A percentile compares a stretch with the other conserved stretches of the same genome.
Conservation (phyloP, 805 yeast species). For the Saturnispora quitensis region DNA sequence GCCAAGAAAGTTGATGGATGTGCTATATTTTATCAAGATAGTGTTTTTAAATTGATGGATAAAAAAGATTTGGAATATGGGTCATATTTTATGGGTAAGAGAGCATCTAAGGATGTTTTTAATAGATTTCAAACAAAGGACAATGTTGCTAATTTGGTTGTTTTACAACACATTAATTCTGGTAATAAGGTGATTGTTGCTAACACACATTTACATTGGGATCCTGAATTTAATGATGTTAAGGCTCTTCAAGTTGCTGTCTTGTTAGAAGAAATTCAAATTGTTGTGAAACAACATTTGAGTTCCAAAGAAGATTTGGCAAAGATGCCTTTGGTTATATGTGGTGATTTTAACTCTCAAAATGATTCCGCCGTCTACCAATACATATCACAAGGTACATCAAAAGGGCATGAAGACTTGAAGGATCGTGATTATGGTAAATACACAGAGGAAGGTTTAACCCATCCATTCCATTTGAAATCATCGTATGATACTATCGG, state of each 20-base stretch:
- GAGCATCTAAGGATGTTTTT: slow-evolving; percentile 85
- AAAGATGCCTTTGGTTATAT: slow-evolving; percentile 67
- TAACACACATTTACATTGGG: slow-evolving; percentile 97
- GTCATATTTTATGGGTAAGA: slow-evolving; percentile 68
- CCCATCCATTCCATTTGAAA: slow-evolving; percentile 70
- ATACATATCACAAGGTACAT: slow-evolving; percentile 71
- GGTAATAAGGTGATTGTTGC: slow-evolving; percentile 68
- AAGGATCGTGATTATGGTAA: slow-evolving; percentile 85
- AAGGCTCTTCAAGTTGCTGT: slow-evolving; percentile 94
- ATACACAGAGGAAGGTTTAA: slow-evolving; percentile 82
- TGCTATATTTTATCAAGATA: slow-evolving; percentile 77
- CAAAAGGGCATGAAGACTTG: slow-evolving; percentile 71
- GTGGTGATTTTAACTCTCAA: slow-evolving; percentile 95
- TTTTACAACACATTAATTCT: slow-evolving; percentile 62
- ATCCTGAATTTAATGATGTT: slow-evolving; percentile 92
- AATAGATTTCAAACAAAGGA: slow-evolving; percentile 96
- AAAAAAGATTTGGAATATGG: slow-evolving; percentile 77
- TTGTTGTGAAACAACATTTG: slow-evolving; percentile 39
- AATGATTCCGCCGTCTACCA: slow-evolving; percentile 86
- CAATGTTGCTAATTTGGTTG: slow-evolving; percentile 73
- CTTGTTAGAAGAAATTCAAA: slow-evolving; percentile 77
- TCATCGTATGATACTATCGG: slow-evolving; percentile 80
- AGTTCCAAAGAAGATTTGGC: slow-evolving; percentile 23
- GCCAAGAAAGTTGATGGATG: slow-evolving; percentile 95
- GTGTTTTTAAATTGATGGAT: slow-evolving; percentile 61